phyloP scores from a whole-genome alignment of 2,329 filamentous ascomycete genomes.

The Cladosporium sp. region DNA sequence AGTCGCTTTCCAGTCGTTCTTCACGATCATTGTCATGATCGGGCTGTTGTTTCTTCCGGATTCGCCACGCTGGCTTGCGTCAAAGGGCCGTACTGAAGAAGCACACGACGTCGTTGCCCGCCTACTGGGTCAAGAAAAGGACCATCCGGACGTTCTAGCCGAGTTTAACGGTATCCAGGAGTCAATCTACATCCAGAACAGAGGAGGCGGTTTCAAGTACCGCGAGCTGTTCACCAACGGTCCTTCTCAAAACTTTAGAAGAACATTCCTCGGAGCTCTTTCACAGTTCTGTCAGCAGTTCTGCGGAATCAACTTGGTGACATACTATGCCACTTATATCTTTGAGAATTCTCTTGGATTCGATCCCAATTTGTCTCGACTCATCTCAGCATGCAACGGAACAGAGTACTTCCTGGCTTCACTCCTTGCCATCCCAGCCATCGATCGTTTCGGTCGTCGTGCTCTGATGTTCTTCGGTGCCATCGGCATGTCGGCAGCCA shows the following conservation, averaged over 20 bases:
- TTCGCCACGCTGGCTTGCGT: slow-evolving; percentile 15
- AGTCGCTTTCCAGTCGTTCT: slow-evolving; percentile 14
- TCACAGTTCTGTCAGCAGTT: slow-evolving; percentile 13
- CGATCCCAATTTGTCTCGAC: slow-evolving; percentile 17
- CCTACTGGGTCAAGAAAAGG: slow-evolving; percentile 2
- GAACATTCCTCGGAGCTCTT: slow-evolving; percentile 5
- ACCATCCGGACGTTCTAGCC: slow-evolving; percentile 4
- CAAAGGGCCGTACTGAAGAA: slow-evolving; percentile 12
- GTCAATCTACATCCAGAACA: slow-evolving; percentile 8
- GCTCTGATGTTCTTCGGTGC: slow-evolving; percentile 67
- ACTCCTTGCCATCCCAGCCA: slow-evolving; percentile 37
- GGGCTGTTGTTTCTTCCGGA: slow-evolving; percentile 14
- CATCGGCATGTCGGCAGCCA: slow-evolving; percentile 23
- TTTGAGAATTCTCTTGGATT: slow-evolving; percentile 21
- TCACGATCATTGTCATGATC: slow-evolving; percentile 13
- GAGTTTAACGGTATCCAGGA: slow-evolving; percentile 11
- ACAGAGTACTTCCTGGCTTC: slow-evolving; percentile 27
- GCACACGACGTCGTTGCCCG: slow-evolving; percentile 9
- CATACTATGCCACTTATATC: slow-evolving; percentile 15
- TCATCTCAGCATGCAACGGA: slow-evolving; percentile 24
- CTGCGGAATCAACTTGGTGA: slow-evolving; percentile 11
- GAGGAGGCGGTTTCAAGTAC: slow-evolving; percentile 10
- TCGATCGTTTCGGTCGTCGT: slow-evolving; percentile 49
- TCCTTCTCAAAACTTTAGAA: slow-evolving; percentile 5
- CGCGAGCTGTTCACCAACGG: slow-evolving; percentile 9